These are phyloP conservation scores for Eutrema heterophyllum DNA, from an alignment of 345 rosid species.

Conservation along the genomic window DNA sequence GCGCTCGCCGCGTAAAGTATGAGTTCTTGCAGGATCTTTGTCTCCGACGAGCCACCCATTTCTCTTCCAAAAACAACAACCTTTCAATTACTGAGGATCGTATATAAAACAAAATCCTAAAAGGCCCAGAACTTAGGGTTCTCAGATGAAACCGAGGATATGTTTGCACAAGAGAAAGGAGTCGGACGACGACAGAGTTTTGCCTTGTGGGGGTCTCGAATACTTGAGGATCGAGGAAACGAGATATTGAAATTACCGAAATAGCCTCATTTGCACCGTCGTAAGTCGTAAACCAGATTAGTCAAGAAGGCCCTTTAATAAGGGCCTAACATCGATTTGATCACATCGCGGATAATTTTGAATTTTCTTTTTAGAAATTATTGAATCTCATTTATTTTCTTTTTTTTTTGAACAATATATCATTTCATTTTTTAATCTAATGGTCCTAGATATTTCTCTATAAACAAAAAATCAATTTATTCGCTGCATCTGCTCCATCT, in stretches of 20 bases:
- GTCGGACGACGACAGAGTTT: constrained; percentile 15
- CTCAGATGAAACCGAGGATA: not conserved
- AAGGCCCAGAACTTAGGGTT: not conserved
- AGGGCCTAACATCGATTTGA: not conserved
- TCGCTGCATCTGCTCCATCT: no score
- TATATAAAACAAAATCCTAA: not conserved
- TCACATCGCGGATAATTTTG: no score
- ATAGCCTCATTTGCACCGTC: constrained; percentile 18
- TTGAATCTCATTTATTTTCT: no score
- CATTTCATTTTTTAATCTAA: no score
- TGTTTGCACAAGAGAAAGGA: constrained; percentile 1
- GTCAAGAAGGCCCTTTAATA: not conserved
- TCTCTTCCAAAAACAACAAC: not conserved
- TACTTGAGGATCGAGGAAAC: constrained; percentile 15
- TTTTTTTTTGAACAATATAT: no score
- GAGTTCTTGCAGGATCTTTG: constrained; percentile 74
- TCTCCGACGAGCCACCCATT: constrained; percentile 65
- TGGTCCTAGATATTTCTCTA: no score
- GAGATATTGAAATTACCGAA: not conserved
- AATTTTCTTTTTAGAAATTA: no score
- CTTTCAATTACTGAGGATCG: not conserved
- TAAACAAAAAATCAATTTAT: no score
- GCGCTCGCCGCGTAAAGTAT: constrained; percentile 95
- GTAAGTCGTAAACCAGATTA: not conserved
- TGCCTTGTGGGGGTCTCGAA: constrained; percentile 1